A percentile compares a stretch with the other conserved stretches of the same genome.
phyloP scores from a whole-genome alignment of 2,329 filamentous ascomycete genomes.

The Calonectria pauciramosa region DNA sequence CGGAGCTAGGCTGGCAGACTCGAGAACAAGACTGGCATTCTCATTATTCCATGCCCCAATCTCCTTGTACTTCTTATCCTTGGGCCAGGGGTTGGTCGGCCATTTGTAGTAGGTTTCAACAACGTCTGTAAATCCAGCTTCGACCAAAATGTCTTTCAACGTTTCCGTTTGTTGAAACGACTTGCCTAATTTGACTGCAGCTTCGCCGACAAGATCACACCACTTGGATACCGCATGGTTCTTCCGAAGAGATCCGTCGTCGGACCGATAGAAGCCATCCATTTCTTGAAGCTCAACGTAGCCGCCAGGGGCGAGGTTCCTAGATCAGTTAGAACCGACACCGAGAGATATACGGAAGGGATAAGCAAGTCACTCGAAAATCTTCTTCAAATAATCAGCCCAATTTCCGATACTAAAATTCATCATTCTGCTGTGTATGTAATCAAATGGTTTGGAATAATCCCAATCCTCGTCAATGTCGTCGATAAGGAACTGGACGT shows the following conservation, averaged over 20 bases:
- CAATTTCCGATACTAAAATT: background rate
- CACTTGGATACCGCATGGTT: background rate
- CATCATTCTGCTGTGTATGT: constrained; percentile 8
- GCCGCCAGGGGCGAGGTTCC: background rate
- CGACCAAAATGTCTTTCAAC: background rate
- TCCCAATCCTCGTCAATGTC: constrained; percentile 3
- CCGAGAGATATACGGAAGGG: too few relatives aligned
- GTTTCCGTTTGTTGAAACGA: background rate
- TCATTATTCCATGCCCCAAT: constrained; percentile 19
- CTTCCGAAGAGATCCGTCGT: background rate
- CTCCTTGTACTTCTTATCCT: constrained; percentile 3
- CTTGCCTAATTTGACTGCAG: constrained; percentile 12
- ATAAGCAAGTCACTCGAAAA: background rate
- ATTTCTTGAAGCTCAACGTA: background rate
- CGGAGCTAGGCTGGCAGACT: background rate
- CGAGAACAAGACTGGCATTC: background rate
- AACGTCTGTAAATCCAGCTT: constrained; percentile 2
- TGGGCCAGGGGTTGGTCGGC: constrained; percentile 18
- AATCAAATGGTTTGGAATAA: background rate
- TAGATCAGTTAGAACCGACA: background rate
- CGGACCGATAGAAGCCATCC: background rate
- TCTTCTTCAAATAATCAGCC: background rate
- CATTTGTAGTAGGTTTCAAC: background rate
- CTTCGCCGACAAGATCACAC: constrained; percentile 2
- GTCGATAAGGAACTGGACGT: background rate